Base-by-base conservation (phyloP, 2,329 filamentous ascomycete species). In the Lecanicillium sp. region DNA sequence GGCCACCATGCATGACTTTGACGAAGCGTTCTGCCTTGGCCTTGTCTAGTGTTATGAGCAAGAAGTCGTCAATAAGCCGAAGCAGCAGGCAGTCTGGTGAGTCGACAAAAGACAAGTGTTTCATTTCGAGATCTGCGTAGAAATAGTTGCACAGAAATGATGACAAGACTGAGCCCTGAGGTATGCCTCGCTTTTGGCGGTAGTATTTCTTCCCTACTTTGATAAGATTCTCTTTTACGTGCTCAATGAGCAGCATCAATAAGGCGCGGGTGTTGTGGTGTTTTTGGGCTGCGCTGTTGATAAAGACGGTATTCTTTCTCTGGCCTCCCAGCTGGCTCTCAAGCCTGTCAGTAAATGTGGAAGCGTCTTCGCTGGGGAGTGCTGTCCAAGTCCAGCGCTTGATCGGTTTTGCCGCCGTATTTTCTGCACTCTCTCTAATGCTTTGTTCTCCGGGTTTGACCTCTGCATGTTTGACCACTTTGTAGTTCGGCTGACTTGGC, bases 61-160 rank as follows among this genome's bases (percentile, higher is more conserved):
- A 67, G 50, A 96, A 98, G 52, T 98, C 92, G 50, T 98, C 92
- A 30, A 94, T 85, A 9, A 95, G 71, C 13, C 92, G 75, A 37
- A 96, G 60, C 7, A 98, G 67, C 3, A 95, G 60, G 35, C 75
- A 81, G 25, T 81, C 65, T 9, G 53, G 41, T 1, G 44, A 44
- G 9, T 62, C 52, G 13, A 92, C 60, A 53, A 95, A 96, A 0
- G 53, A 55, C 3, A 96, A 66, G 12, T 81, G 65, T 18, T 78
- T 69, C 6, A 62, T 62, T 58, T 98, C 92, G 2, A 96, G 73
- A 45, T 92, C 80, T 5, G 85, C 89, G 55, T 98, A 98, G 59
- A 96, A 95, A 61, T 94, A 90, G 60, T 88, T 96, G 68, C 92
- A 96, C 5, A 98, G 69, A 29, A 88, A 69, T 31, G 83, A 85